Base-by-base conservation (phyloP, 331 rosid species). In the Stylosanthes scabra region DNA sequence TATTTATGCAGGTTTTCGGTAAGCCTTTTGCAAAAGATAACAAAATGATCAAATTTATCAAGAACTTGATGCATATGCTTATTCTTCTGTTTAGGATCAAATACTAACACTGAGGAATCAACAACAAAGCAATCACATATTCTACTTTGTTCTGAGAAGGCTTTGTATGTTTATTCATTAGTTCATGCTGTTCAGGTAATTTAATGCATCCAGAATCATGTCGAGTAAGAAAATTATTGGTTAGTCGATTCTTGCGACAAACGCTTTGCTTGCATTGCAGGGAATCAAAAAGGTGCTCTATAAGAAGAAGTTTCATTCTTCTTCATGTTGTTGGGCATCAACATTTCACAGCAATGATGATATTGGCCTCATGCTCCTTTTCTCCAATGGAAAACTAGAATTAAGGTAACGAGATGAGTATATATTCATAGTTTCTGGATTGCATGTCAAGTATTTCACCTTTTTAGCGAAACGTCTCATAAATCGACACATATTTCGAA, bases 281-380 rank as follows among this genome's bases (percentile, higher is more conserved):
- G 97, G 97, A 72, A 74, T 88, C 60, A 94, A 91, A 87, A 94
- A 91, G 87, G 99, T 94, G 69, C 89, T 86, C 28, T 41, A 80
- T 80, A 94, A 94, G 89, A 94, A 90, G 78, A 94, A 91, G 86
- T 94, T 85, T 45, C 87, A 85, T 14, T 81, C 91, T 64, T 76
- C 93, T 16, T 83, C 86, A 20, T 94, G 99, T 87, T 94, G 91
- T 74, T 91, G 92, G 96, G 96, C 97, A 66, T 89, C 97, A 5
- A 87, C 89, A 71, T 91, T 94, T 80, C 62, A 69, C 49, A 59
- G 72, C 63, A 77, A 75, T 57, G 75, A 85, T 63, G 84, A 80
- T 76, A 62, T 83, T 49, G 89, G 92, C 63, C 97, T 94, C 56
- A 3, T 87, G 70, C 93, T 90, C 75, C 83, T 89, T 69, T 92